These are phyloP conservation scores for Schoenoplectus tabernaemontani DNA, from an alignment of 202 grass and related monocot species.

Conservation along the genomic window DNA sequence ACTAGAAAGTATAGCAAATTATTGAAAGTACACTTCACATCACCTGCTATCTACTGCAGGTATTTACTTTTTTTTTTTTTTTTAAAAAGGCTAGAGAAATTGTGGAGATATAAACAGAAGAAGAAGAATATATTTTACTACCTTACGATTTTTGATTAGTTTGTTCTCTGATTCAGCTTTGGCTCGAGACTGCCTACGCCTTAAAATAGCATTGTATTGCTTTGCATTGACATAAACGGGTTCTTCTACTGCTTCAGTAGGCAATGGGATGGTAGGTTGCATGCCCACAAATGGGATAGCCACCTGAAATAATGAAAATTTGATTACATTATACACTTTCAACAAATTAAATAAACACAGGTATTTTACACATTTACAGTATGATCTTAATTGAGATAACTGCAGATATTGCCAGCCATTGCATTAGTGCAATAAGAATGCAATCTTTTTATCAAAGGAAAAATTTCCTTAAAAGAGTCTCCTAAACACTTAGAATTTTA, in stretches of 20 bases:
- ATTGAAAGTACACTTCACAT: constrained; percentile 15
- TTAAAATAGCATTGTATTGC: constrained; percentile 95
- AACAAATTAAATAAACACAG: neutral
- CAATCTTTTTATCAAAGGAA: too few species aligned
- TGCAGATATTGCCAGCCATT: neutral
- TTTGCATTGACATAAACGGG: constrained; percentile 98
- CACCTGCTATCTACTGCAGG: neutral
- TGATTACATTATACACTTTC: neutral
- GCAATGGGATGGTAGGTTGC: constrained; percentile 66
- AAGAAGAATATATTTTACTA: constrained; percentile 22
- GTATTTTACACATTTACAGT: neutral
- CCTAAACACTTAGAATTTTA: neutral
- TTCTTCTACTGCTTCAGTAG: constrained; percentile 93
- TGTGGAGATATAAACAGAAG: neutral
- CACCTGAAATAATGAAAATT: constrained; percentile 43
- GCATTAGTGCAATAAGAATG: neutral
- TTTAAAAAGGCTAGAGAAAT: constrained; percentile 17
- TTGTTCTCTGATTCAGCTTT: constrained; percentile 99
- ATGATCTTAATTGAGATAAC: neutral
- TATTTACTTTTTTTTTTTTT: too few species aligned
- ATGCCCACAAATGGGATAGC: constrained; percentile 72
- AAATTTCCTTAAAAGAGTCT: neutral
- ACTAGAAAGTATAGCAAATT: constrained; percentile 32
- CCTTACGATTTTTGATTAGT: constrained; percentile 85
- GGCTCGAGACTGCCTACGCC: constrained; percentile 85